Evolutionary conservation across 2,329 filamentous ascomycete genomes (phyloP), one percentile per base, ranked within the genome.

Genomic region (Claviceps sorghi): DNA sequence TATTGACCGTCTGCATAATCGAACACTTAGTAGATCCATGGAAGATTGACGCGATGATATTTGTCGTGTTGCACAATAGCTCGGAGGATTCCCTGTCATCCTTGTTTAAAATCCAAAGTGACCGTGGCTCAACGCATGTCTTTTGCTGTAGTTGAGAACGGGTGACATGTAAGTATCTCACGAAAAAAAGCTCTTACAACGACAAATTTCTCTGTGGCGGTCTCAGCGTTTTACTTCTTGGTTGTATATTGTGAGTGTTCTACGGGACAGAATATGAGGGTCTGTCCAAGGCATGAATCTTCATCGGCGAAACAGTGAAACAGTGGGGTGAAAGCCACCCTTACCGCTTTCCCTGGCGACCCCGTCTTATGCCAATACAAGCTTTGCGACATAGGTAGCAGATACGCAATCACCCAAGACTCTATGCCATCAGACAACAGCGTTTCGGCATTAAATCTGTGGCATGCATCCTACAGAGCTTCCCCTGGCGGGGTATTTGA

Each of bases 231-330:
- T 48, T 11, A 42, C 44, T 51, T 36, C 8, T 41, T 51, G 48
- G 22, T 38, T 48, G 34, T 48, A 42, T 51, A 47, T 46, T 51
- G 42, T 42, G 34, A 41, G 26, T 51, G 50, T 26, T 51, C 50
- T 51, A 51, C 36, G 42, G 43, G 42, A 47, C 49, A 47, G 32
- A 32, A 46, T 29, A 36, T 17, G 29, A 40, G 44, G 22, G 36
- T 46, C 43, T 41, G 41, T 45, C 47, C 42, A 42, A 32, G 43
- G 36, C 29, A 42, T 21, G 48, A 22, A 32, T 17, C 32, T 50
- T 48, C 21, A 43, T 50, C 15, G 22, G 32, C 32, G 42, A 36
- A 21, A 41, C 17, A 26, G 30, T 34, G 42, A 36, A 21, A 41
- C 17, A 26, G 30, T 34, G 29, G 36, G 30, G 17, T 13, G 11